Evolutionary conservation across 345 rosid species (phyloP).

Genomic region (Tarenaya hassleriana): DNA sequence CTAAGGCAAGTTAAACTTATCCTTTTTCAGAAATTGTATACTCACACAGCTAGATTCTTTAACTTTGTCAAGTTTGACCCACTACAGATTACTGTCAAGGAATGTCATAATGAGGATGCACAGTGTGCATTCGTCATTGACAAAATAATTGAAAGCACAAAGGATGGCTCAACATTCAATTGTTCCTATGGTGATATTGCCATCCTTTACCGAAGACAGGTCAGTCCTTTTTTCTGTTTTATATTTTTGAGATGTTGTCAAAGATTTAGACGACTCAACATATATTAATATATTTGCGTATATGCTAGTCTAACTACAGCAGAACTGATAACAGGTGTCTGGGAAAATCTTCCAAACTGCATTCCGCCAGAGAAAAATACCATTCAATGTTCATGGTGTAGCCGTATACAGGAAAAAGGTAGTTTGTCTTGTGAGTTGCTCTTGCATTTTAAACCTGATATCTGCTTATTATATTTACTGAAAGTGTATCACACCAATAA

Average conservation of each 20-base stretch:
- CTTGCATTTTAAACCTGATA: background rate
- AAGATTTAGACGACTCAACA: background rate
- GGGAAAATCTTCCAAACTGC: conserved; percentile 77
- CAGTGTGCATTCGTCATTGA: conserved; percentile 83
- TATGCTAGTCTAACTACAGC: conserved; percentile 17
- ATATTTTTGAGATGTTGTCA: background rate
- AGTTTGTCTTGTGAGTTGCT: conserved; percentile 13
- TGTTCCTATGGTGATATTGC: conserved; percentile 63
- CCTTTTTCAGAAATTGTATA: conserved; percentile 7
- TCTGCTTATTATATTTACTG: too few relatives aligned
- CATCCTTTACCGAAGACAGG: conserved; percentile 94
- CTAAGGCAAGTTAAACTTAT: conserved; percentile 51
- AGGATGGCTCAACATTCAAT: conserved; percentile 35
- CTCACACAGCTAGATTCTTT: background rate
- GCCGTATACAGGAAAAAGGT: conserved; percentile 97
- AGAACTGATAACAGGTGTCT: conserved; percentile 50
- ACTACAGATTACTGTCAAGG: conserved; percentile 66
- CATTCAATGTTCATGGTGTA: conserved; percentile 86
- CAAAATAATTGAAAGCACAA: conserved; percentile 67
- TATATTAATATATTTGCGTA: background rate
- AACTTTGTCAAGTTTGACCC: conserved; percentile 11
- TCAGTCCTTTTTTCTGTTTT: conserved; percentile 27
- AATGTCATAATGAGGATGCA: conserved; percentile 82
- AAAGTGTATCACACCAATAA: too few relatives aligned
- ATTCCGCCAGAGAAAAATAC: conserved; percentile 83